Conservation (phyloP, 345 rosid genomes). For the Lagerstroemia speciosa region DNA sequence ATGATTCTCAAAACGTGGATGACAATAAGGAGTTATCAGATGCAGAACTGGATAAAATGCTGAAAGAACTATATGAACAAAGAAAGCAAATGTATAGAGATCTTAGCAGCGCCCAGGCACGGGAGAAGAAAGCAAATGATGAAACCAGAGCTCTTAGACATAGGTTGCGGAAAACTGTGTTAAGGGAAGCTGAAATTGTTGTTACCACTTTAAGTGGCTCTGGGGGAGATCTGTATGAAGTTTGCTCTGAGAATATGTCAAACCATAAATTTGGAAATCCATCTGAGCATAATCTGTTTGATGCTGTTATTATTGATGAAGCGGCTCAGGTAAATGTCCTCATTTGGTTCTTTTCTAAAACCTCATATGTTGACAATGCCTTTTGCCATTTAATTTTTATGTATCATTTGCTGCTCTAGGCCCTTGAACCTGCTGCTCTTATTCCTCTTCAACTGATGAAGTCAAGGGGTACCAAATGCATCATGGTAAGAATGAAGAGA, state of each 20-base stretch:
- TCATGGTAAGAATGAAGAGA: conserved; percentile 53
- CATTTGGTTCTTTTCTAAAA: conserved; percentile 8
- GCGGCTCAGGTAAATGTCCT: conserved; percentile 73
- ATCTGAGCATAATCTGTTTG: conserved; percentile 74
- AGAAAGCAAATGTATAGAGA: conserved; percentile 79
- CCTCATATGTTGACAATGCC: conserved; percentile 13
- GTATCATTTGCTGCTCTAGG: conserved; percentile 36
- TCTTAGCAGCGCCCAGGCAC: conserved; percentile 72
- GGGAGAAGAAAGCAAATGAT: conserved; percentile 62
- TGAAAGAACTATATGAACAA: conserved; percentile 67
- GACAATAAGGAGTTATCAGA: conserved; percentile 54
- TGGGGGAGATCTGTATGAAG: conserved; percentile 93
- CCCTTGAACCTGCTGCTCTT: conserved; percentile 96
- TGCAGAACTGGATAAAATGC: conserved; percentile 51
- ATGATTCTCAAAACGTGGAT: conserved; percentile 30
- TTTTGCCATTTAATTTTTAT: conserved; percentile 7
- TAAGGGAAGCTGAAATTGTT: conserved; percentile 92
- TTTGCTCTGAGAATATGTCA: conserved; percentile 77
- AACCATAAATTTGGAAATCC: conserved; percentile 59
- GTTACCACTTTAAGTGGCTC: conserved; percentile 92
- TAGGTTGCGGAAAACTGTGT: conserved; percentile 68
- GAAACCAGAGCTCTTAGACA: conserved; percentile 57
- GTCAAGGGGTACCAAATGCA: conserved; percentile 74
- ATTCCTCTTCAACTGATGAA: conserved; percentile 92
- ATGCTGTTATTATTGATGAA: conserved; percentile 93